Evolutionary conservation across 768 basidiomycete species (phyloP).

Genomic region (Suillus fuscotomentosus): DNA sequence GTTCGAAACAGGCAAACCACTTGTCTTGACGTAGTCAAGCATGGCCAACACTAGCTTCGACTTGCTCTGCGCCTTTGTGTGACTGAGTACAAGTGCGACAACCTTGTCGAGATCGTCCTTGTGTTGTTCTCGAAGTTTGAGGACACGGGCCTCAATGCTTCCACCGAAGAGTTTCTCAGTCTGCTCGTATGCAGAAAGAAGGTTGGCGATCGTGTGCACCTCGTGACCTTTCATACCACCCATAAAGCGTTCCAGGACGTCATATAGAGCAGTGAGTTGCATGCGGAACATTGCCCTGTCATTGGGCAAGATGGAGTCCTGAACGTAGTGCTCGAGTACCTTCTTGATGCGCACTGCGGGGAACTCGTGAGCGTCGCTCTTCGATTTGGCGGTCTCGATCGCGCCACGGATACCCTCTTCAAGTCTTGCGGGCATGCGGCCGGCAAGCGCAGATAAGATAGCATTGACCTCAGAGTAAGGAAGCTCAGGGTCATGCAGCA

Average conservation of each 20-base stretch:
- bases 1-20: conserved; percentile 72
- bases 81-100: conserved; percentile 83
- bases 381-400: conserved; percentile 74
- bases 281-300: conserved; percentile 80
- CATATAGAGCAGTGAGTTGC: conserved; percentile 67
- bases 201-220: conserved; percentile 67
- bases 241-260: conserved; percentile 76
- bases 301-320: conserved; percentile 74
- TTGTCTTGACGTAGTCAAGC: conserved; percentile 86
- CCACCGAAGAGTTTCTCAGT: conserved; percentile 94
- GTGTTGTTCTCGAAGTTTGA: conserved; percentile 87
- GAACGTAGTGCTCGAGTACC: conserved; percentile 79
- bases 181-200: conserved; percentile 76
- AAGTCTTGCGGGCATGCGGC: conserved; percentile 89
- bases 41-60: conserved; percentile 82
- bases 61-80: conserved; percentile 94
- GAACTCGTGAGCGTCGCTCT: conserved; percentile 80
- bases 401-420: conserved; percentile 81
- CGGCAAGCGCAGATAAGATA: conserved; percentile 84
- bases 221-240: conserved; percentile 88
- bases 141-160: conserved; percentile 88
- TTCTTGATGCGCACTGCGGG: conserved; percentile 86
- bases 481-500: conserved; percentile 81
- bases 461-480: conserved; percentile 85
- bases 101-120: conserved; percentile 92